Conservation (phyloP, 2,329 filamentous ascomycete species). For the Corniculantispora saksenae region DNA sequence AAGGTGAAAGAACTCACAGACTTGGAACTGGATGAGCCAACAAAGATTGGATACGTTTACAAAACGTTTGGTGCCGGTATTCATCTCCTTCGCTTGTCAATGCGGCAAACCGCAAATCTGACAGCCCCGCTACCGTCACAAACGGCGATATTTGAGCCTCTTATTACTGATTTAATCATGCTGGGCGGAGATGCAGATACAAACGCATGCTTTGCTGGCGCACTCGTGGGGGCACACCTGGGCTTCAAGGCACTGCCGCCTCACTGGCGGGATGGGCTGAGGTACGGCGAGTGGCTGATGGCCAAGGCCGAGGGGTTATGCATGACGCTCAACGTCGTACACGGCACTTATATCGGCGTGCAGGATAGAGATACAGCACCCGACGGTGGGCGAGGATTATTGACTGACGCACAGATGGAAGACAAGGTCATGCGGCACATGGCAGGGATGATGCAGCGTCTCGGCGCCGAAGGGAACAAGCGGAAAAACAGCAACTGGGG, state of each 20-base stretch:
- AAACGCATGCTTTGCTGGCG: conserved; percentile 54
- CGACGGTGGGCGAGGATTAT: conserved; percentile 38
- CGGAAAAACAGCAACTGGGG: not conserved
- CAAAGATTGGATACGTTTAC: conserved; percentile 41
- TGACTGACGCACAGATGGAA: conserved; percentile 40
- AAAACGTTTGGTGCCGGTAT: conserved; percentile 53
- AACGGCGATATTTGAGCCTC: conserved; percentile 42
- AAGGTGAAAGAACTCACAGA: conserved; percentile 38
- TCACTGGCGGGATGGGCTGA: conserved; percentile 51
- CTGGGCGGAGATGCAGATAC: conserved; percentile 54
- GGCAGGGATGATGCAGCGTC: conserved; percentile 19
- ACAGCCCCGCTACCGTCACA: conserved; percentile 22
- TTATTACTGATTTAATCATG: conserved; percentile 50
- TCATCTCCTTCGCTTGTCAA: conserved; percentile 42
- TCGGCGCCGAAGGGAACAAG: conserved; percentile 37
- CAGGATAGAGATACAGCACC: conserved; percentile 28
- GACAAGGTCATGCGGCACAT: conserved; percentile 29
- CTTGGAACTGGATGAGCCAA: conserved; percentile 45
- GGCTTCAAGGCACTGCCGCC: conserved; percentile 46
- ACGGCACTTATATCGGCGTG: conserved; percentile 28
- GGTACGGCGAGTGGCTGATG: conserved; percentile 46
- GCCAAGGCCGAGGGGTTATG: conserved; percentile 44
- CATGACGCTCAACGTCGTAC: conserved; percentile 37
- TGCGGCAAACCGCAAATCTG: conserved; percentile 35
- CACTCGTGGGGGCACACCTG: conserved; percentile 49